Evolutionary conservation across 768 basidiomycete genomes (phyloP), one percentile per base, ranked within the genome.

Genomic region (Chlorophyllum brunneum): DNA sequence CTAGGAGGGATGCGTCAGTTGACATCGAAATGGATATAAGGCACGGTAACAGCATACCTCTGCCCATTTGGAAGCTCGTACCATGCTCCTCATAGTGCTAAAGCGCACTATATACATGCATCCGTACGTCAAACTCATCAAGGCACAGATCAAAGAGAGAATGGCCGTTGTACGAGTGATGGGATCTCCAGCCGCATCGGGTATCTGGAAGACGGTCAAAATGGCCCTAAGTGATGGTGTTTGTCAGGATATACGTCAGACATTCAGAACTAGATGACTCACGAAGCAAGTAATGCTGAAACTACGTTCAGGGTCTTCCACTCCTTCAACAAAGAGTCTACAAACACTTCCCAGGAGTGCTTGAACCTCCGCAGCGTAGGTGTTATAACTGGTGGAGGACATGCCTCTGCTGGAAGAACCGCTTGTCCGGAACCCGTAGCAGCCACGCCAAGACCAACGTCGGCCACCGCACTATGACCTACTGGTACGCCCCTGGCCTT

Each of bases 241-340:
- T 4, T 33, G 24, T 45, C 10, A 37, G 20, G 23, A 43, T 22
- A 27, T 33, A 20, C 4, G 16, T 5, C 13, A 20, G 15, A 15
- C 23, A 24, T 40, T 26, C 3, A 36, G 46, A 40, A 34, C 20
- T 39, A 41, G 1, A 4, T 10, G 10, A 64, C 73, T 45, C 43
- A 78, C 75, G 75, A 74, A 20, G 74, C 63, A 16, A 77, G 63
- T 24, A 90, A 64, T 5, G 84, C 88, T 10, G 86, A 88, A 16
- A 90, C 80, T 16, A 89, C 72, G 58, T 89, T 89, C 36, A 76
- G 53, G 5, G 86, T 88, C 69, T 88, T 88, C 85, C 85, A 88
- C 58, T 88, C 86, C 23, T 79, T 74, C 56, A 76, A 54, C n/a
- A 89, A 69, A 0, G 83, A 81, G 49, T 86, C 83, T 9, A 88